Evolutionary conservation across 768 basidiomycete species (phyloP).

Genomic region (Mycena venus): DNA sequence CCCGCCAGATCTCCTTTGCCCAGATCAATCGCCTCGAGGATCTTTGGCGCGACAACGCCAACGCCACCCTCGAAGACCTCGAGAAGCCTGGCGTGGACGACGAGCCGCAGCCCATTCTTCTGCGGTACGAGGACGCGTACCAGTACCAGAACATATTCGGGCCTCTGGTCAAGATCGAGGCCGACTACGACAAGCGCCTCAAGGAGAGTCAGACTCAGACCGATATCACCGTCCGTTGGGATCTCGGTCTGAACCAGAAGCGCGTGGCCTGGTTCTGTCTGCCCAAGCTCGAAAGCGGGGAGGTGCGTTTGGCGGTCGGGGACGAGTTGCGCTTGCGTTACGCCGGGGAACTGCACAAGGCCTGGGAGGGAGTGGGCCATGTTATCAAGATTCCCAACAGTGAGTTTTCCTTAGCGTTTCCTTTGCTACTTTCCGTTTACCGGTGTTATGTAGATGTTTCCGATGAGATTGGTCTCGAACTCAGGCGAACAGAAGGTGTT

Average conservation of each 20-base stretch:
- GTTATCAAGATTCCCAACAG: conserved; percentile 99
- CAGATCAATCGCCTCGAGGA: conserved; percentile 99
- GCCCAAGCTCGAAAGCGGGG: conserved; percentile 98
- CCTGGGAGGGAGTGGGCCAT: conserved; percentile 98
- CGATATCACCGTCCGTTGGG: conserved; percentile 96
- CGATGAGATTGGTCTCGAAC: conserved; percentile 96
- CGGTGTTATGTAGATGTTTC: conserved; percentile 88
- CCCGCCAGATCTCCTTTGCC: conserved; percentile 95
- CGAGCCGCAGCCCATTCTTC: conserved; percentile 92
- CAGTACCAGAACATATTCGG: conserved; percentile 99
- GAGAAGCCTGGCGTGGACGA: conserved; percentile 98
- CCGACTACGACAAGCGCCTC: conserved; percentile 97
- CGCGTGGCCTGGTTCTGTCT: conserved; percentile 98
- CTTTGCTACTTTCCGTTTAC: conserved; percentile 10
- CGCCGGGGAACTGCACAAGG: conserved; percentile 88
- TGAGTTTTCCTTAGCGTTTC: conserved; percentile 54
- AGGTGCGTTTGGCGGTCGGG: conserved; percentile 96
- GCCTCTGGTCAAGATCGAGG: conserved; percentile 98
- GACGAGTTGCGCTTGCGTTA: conserved; percentile 95
- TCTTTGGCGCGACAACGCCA: conserved; percentile 96
- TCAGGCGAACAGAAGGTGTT: conserved; percentile 91
- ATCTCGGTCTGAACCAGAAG: conserved; percentile 98
- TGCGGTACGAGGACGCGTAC: conserved; percentile 98
- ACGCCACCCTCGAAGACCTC: conserved; percentile 94
- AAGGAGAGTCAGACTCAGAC: conserved; percentile 99